phyloP scores from a whole-genome alignment of 768 basidiomycete genomes.

The Terana coerulea region DNA sequence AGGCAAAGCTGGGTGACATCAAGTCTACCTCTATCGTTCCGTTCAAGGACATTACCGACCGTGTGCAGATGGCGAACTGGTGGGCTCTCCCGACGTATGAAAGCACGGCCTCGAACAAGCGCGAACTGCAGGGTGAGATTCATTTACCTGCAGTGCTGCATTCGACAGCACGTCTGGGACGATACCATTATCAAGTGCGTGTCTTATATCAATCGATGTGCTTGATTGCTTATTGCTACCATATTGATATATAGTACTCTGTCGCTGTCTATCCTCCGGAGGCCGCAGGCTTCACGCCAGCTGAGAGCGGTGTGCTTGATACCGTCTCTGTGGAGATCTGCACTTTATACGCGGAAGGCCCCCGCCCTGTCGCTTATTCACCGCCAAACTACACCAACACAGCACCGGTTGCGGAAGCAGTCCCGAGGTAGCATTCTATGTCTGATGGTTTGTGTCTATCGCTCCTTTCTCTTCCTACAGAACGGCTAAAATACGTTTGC shows the following conservation, averaged over 20 bases:
- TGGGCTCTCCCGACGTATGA: slow-evolving; percentile 3
- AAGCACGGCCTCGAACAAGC: neutral
- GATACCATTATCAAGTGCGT: neutral
- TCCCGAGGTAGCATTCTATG: too few relatives aligned
- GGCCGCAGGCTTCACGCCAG: slow-evolving; percentile 2
- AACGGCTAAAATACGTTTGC: too few relatives aligned
- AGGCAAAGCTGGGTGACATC: neutral
- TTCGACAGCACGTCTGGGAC: neutral
- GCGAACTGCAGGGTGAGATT: slow-evolving; percentile 7
- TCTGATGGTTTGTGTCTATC: too few relatives aligned
- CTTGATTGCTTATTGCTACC: neutral
- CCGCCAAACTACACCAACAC: slow-evolving; percentile 3
- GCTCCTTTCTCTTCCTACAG: too few relatives aligned
- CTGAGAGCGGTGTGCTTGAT: neutral
- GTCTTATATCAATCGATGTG: neutral
- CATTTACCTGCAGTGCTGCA: neutral
- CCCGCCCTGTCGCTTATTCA: slow-evolving; percentile 14
- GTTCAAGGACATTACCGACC: neutral
- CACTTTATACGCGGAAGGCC: slow-evolving; percentile 9
- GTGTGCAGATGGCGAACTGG: slow-evolving; percentile 1
- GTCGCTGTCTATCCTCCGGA: slow-evolving; percentile 9
- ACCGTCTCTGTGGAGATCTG: slow-evolving; percentile 7
- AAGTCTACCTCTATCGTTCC: neutral
- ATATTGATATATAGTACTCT: slow-evolving; percentile 6
- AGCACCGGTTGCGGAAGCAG: neutral